Percentiles rank a stretch among this genome's conserved stretches.
These are phyloP conservation scores for Rhodotorula babjevae DNA, from an alignment of 768 basidiomycete species.

Conservation along the genomic window DNA sequence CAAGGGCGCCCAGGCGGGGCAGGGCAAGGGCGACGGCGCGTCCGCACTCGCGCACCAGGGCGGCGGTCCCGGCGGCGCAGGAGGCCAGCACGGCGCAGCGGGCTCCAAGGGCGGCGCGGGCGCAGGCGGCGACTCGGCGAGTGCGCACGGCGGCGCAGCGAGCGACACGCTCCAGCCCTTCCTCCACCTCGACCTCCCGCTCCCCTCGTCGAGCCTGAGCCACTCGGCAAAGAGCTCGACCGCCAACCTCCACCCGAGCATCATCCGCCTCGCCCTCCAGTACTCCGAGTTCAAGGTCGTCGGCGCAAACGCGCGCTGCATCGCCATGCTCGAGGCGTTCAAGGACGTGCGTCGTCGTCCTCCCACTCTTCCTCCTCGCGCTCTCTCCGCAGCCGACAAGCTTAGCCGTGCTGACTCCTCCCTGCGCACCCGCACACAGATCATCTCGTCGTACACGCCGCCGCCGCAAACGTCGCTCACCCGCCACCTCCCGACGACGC, in stretches of 20 bases:
- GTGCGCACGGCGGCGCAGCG: neutral
- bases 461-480: slow-evolving; percentile 81
- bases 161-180: slow-evolving; percentile 37
- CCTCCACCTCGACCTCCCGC: slow-evolving; percentile 42
- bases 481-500: slow-evolving; percentile 75
- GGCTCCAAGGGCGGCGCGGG: neutral
- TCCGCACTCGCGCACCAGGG: too few relatives aligned
- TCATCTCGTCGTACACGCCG: slow-evolving; percentile 84
- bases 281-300: slow-evolving; percentile 88
- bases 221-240: slow-evolving; percentile 76
- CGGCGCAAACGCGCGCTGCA: slow-evolving; percentile 92
- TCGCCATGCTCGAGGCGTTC: slow-evolving; percentile 84
- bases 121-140: neutral
- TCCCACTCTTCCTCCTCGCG: neutral
- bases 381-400: too few relatives aligned
- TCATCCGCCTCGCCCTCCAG: slow-evolving; percentile 77
- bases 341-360: slow-evolving; percentile 62
- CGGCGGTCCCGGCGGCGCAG: neutral
- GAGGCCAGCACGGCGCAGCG: neutral
- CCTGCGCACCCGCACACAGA: slow-evolving; percentile 51
- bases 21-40: neutral
- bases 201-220: slow-evolving; percentile 56
- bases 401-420: too few relatives aligned
- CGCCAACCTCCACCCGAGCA: slow-evolving; percentile 84
- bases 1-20: neutral